Evolutionary conservation across 768 basidiomycete genomes (phyloP), one percentile per base, ranked within the genome.

Genomic region (Lactifluus volemus): DNA sequence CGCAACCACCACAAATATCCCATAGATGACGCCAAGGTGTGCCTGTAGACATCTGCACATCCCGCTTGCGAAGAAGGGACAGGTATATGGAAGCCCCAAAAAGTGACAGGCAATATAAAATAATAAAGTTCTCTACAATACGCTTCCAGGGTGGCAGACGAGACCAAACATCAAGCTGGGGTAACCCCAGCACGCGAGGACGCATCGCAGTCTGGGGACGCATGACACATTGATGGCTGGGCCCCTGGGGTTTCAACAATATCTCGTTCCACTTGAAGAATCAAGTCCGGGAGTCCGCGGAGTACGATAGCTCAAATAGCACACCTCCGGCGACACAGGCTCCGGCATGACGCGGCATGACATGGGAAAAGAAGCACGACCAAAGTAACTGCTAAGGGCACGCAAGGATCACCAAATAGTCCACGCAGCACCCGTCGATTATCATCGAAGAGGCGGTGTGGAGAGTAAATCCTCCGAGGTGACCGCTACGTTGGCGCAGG

Each of bases 401-500:
- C 38, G n/a, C 61, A 30, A 58, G 56, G 41, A 52, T 57, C 53
- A 57, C 50, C 52, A 45, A 61, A 48, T 25, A 45, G 61, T 38
- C 44, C 41, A 58, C 45, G 49, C 45, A 53, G 57, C 41, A 29
- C 21, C 55, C 44, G 61, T 63, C 57, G 57, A 63, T 58, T 63
- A 21, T 41, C 55, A 47, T 53, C 32, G 51, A 53, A 25, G 32
- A 42, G 55, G 19, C 61, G 56, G 56, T 51, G 45, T 63, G 52
- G 61, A 42, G 49, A 58, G 61, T 47, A 63, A 58, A 63, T 63
- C 61, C 38, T 30, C 61, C 61, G 61, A 58, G 47, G 45, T 55
- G 56, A 30, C 61, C 56, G 48, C 52, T 44, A 44, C 25, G 19
- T 49, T 54, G 60, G 60, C 60, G 55, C 54, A 45, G 30, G 25